These are phyloP conservation scores for Phytopythium cucurbitacearum DNA, from an alignment of 352 stramenopile genomes.

Conservation along the genomic window DNA sequence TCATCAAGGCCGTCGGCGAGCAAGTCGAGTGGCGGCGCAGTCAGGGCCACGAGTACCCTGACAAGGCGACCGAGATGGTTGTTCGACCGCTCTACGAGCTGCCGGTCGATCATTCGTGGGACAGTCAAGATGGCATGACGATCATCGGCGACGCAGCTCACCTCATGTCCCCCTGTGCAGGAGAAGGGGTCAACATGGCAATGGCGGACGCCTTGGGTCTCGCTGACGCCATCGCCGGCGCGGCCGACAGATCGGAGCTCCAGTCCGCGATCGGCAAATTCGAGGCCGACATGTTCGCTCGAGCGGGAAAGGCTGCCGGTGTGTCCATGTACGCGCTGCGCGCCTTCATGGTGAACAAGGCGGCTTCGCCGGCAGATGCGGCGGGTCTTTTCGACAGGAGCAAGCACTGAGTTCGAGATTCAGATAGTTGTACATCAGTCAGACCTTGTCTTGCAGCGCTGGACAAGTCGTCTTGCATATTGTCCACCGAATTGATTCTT, in stretches of 20 bases:
- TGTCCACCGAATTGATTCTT: too few species aligned
- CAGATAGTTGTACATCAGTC: too few species aligned
- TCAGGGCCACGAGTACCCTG: too few species aligned
- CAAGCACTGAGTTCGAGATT: too few species aligned
- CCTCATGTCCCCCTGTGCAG: slow-evolving; percentile 29
- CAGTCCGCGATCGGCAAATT: not conserved
- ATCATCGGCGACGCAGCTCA: slow-evolving; percentile 29
- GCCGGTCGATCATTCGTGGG: not conserved
- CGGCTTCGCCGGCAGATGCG: too few species aligned
- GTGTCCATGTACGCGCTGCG: too few species aligned
- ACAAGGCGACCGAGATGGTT: not conserved
- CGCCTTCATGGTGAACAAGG: too few species aligned
- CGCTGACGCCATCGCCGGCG: not conserved
- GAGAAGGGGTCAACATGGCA: slow-evolving; percentile 27
- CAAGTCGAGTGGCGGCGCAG: not conserved
- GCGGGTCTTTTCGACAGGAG: too few species aligned
- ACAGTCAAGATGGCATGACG: slow-evolving; percentile 12
- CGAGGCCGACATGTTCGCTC: not conserved
- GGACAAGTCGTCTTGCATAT: too few species aligned
- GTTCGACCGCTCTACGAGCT: not conserved
- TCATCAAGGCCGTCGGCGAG: not conserved
- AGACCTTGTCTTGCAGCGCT: too few species aligned
- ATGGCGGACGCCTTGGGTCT: slow-evolving; percentile 21
- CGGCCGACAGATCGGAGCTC: not conserved
- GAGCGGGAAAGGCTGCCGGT: not conserved